Base-by-base conservation (phyloP, 306 rosid genomes). In the Vicia villosa region DNA sequence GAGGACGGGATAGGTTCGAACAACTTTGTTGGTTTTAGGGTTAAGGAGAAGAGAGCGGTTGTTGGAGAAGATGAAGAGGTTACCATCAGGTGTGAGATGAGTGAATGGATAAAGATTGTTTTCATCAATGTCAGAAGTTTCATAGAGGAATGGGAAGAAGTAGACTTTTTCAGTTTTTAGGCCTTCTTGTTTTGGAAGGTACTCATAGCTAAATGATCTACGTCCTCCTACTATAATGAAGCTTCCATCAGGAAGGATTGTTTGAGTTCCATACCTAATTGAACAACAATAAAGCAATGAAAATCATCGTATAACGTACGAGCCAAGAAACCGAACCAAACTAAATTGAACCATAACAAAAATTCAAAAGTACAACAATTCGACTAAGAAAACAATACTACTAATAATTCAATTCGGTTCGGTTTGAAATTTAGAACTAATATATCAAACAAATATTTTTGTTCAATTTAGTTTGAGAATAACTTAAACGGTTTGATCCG, bases 71-170 rank as follows among this genome's bases (percentile, higher is more conserved):
- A 95, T 42, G 49, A 86, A 95, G 69, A 95, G 19, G 41, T 89
- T 87, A 15, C 91, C 95, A n/a, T 95, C 99, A 1, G 86, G 64
- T 2, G 83, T 69, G 2, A 86, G 85, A 66, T 84, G 72, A 45
- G 85, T 87, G 21, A 95, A 91, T 0, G 99, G 99, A 78, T 95
- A 95, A 11, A 95, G 92, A 38, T 89, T 95, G 82, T 95, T 95
- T 52, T 95, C 99, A 13, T 91, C 99, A 5, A 86, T 3, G 72
- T 95, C 99, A 0, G 88, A 77, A 50, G 99, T 87, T 52, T 87
- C 82, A 14, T 86, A 86, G 0, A 95, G 88, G 41, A 91, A 82
- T 0, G 88, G 87, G 14, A 91, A 75, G 40, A 52, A 66, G 36
- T 37, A 65, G 2, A 77, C 34, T 47, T 54, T 47, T 0, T 11